phyloP scores from a whole-genome alignment of 2,329 filamentous ascomycete genomes.

The Graphilbum sp. region DNA sequence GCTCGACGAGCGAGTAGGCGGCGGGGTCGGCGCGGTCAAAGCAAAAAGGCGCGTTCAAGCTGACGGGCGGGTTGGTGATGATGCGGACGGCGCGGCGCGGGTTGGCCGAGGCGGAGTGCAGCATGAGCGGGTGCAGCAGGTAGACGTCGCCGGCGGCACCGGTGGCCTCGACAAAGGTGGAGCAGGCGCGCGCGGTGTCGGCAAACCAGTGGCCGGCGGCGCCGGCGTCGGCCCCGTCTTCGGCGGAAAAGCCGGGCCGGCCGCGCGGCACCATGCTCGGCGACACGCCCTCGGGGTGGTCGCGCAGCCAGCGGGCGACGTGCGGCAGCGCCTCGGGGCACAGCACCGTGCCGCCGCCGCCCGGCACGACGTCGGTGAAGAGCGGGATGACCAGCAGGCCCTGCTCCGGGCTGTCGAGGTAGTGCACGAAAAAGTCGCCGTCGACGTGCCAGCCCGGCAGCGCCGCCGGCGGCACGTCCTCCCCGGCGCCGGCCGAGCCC shows the following conservation, averaged over 20 bases:
- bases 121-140: slow-evolving; percentile 42
- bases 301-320: slow-evolving; percentile 40
- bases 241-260: slow-evolving; percentile 30
- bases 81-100: slow-evolving; percentile 22
- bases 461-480: slow-evolving; percentile 32
- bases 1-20: slow-evolving; percentile 38
- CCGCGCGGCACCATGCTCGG: slow-evolving; percentile 46
- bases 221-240: too few species aligned
- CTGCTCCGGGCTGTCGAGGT: slow-evolving; percentile 54
- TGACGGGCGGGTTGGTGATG: slow-evolving; percentile 41
- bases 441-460: slow-evolving; percentile 51
- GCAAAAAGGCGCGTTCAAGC: slow-evolving; percentile 31
- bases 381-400: slow-evolving; percentile 51
- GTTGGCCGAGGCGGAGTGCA: slow-evolving; percentile 38
- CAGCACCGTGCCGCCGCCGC: slow-evolving; percentile 48
- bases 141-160: slow-evolving; percentile 40
- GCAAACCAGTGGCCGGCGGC: slow-evolving; percentile 30
- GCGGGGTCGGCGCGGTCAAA: slow-evolving; percentile 26
- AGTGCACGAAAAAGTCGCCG: slow-evolving; percentile 58
- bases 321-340: slow-evolving; percentile 41
- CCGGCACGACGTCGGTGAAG: slow-evolving; percentile 43
- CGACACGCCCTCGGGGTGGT: slow-evolving; percentile 47
- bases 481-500: slow-evolving; percentile 36
- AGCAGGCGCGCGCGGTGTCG: slow-evolving; percentile 21
- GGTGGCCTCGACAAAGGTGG: slow-evolving; percentile 34